phyloP scores from a whole-genome alignment of 2,329 filamentous ascomycete genomes.

The Paraphaeosphaeria sporulosa region DNA sequence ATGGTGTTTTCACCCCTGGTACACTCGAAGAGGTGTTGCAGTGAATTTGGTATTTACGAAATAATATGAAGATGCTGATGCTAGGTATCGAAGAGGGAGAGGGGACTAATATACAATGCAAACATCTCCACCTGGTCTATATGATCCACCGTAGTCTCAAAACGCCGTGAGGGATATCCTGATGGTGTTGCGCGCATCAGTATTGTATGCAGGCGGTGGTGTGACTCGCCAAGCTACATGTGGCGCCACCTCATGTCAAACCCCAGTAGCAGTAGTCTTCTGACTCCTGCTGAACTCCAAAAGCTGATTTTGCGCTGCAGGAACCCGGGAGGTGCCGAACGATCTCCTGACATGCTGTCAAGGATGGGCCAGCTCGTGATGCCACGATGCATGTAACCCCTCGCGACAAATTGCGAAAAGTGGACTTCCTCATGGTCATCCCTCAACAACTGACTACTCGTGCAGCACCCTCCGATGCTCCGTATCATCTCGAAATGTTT shows the following conservation, averaged over 20 bases:
- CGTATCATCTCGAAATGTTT: not conserved
- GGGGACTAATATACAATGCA: conserved; percentile 32
- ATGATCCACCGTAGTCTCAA: conserved; percentile 15
- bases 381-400: not conserved
- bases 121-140: conserved; percentile 11
- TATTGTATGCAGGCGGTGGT: conserved; percentile 5
- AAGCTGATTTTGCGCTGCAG: not conserved
- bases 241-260: conserved; percentile 13
- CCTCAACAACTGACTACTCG: not conserved
- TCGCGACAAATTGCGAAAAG: not conserved
- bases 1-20: conserved; percentile 10
- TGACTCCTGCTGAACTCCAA: not conserved
- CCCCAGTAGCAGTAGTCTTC: not conserved
- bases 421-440: not conserved
- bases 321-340: conserved; percentile 6
- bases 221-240: conserved; percentile 7
- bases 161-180: conserved; percentile 14
- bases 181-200: conserved; percentile 11
- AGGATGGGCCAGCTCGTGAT: not conserved
- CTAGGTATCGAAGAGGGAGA: conserved; percentile 17
- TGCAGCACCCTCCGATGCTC: not conserved
- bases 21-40: not conserved
- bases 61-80: not conserved
- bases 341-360: conserved; percentile 2
- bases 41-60: not conserved